Conservation (phyloP, 1,284 basidiomycete species). For the Pulveroboletus sp. region DNA sequence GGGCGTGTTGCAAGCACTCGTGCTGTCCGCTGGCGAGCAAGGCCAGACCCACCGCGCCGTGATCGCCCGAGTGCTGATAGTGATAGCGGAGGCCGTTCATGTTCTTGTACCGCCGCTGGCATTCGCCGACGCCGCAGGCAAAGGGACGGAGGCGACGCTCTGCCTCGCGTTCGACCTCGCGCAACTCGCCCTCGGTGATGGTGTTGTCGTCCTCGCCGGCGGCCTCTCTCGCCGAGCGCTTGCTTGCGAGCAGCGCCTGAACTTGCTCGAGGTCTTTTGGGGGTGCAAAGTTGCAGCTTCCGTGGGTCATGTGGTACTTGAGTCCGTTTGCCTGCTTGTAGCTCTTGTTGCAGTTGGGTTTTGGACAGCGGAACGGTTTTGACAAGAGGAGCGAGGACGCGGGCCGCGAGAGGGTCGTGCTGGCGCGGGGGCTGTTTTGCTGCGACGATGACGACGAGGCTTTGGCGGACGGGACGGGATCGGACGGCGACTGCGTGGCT, state of each 20-base stretch:
- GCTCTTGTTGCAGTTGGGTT: constrained; percentile 95
- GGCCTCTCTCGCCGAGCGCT: constrained; percentile 47
- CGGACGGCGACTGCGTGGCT: constrained; percentile 6
- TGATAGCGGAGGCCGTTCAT: constrained; percentile 97
- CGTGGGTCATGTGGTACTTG: constrained; percentile 96
- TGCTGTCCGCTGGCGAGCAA: constrained; percentile 86
- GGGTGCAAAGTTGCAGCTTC: constrained; percentile 90
- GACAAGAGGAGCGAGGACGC: constrained; percentile 56
- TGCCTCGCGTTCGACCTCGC: constrained; percentile 79
- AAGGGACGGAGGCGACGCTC: constrained; percentile 81
- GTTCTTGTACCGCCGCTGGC: constrained; percentile 94
- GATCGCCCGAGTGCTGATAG: constrained; percentile 95
- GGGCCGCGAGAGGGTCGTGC: constrained; percentile 53
- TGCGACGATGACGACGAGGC: constrained; percentile 14
- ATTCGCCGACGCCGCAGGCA: constrained; percentile 88
- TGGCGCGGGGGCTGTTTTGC: constrained; percentile 40
- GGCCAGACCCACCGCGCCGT: constrained; percentile 84
- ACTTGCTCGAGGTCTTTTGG: constrained; percentile 77
- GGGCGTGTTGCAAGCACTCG: constrained; percentile 47
- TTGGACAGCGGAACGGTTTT: constrained; percentile 96
- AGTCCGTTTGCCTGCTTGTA: constrained; percentile 98
- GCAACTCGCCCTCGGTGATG: constrained; percentile 67
- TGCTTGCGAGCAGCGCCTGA: constrained; percentile 64
- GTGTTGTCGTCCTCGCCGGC: constrained; percentile 38
- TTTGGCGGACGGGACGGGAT: constrained; percentile 10